Conservation (phyloP, 2,329 filamentous ascomycete genomes). For the Neonectria faginata region DNA sequence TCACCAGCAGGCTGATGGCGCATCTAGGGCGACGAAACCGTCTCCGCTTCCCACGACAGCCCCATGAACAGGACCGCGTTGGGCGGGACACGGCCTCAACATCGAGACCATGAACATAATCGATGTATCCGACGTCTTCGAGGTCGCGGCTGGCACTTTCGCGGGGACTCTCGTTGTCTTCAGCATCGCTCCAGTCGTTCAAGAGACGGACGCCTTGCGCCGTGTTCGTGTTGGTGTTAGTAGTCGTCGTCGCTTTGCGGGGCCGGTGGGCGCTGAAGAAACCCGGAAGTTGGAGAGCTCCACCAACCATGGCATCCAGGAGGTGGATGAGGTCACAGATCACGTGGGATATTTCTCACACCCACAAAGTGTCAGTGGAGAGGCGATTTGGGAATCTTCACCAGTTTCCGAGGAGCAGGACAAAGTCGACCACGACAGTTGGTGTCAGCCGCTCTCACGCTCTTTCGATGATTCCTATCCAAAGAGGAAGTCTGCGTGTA, state of each 20-base stretch:
- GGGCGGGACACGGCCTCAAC: constrained; percentile 18
- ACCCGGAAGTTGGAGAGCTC: constrained; percentile 28
- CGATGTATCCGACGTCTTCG: constrained; percentile 3
- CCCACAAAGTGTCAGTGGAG: constrained; percentile 20
- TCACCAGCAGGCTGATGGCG: constrained; percentile 54
- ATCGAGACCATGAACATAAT: constrained; percentile 13
- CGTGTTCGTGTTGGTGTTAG: constrained; percentile 21
- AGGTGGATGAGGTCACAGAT: constrained; percentile 27
- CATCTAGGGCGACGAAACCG: constrained; percentile 32
- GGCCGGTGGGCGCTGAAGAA: constrained; percentile 33
- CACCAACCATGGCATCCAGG: constrained; percentile 23
- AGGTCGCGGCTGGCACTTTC: background rate
- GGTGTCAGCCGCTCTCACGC: background rate
- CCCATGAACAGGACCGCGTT: constrained; percentile 8
- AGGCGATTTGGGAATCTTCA: background rate
- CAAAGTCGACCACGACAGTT: constrained; percentile 1
- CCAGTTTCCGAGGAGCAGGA: constrained; percentile 1
- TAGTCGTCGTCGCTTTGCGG: constrained; percentile 18
- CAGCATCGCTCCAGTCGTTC: constrained; percentile 35
- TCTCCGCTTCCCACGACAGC: constrained; percentile 1
- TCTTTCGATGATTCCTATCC: background rate
- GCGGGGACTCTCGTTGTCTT: constrained; percentile 12
- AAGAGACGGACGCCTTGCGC: constrained; percentile 35
- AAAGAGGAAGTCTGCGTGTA: background rate
- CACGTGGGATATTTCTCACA: constrained; percentile 20